Conservation (phyloP, 2,329 filamentous ascomycete species). For the Aureobasidium mangrovei region DNA sequence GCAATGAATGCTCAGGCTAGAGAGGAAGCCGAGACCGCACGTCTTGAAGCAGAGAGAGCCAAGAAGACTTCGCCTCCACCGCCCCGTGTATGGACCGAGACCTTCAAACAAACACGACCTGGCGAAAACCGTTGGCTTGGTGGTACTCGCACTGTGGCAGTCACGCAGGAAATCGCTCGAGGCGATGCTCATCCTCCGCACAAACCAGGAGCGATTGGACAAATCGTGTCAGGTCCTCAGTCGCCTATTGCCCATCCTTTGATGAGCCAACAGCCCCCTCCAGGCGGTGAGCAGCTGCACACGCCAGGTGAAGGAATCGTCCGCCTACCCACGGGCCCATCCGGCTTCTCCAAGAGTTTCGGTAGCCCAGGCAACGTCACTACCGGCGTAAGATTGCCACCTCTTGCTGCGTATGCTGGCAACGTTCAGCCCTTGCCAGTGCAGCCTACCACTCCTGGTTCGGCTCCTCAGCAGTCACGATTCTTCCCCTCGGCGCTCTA, state of each 20-base stretch:
- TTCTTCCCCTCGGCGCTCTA: conserved; percentile 40
- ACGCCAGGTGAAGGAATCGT: conserved; percentile 22
- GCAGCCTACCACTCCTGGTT: not conserved
- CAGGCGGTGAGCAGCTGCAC: conserved; percentile 18
- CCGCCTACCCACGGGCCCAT: conserved; percentile 22
- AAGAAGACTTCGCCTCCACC: not conserved
- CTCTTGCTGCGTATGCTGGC: conserved; percentile 18
- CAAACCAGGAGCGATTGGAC: conserved; percentile 5
- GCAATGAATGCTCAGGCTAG: conserved; percentile 12
- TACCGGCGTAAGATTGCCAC: conserved; percentile 16
- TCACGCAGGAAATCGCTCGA: not conserved
- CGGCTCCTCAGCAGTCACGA: conserved; percentile 22
- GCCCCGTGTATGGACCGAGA: conserved; percentile 21
- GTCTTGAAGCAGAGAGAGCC: not conserved
- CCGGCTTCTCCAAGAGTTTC: not conserved
- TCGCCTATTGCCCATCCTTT: conserved; percentile 23
- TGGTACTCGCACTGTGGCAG: conserved; percentile 18
- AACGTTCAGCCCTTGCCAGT: conserved; percentile 15
- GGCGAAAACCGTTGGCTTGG: conserved; percentile 21
- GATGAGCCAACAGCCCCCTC: conserved; percentile 20
- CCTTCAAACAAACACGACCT: conserved; percentile 28
- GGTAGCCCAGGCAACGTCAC: conserved; percentile 9
- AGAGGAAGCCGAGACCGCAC: conserved; percentile 7
- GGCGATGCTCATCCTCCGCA: not conserved
- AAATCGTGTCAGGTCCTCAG: conserved; percentile 17